Evolutionary conservation across 768 basidiomycete genomes (phyloP), one percentile per base, ranked within the genome.

Genomic region (Lactarius deliciosus): DNA sequence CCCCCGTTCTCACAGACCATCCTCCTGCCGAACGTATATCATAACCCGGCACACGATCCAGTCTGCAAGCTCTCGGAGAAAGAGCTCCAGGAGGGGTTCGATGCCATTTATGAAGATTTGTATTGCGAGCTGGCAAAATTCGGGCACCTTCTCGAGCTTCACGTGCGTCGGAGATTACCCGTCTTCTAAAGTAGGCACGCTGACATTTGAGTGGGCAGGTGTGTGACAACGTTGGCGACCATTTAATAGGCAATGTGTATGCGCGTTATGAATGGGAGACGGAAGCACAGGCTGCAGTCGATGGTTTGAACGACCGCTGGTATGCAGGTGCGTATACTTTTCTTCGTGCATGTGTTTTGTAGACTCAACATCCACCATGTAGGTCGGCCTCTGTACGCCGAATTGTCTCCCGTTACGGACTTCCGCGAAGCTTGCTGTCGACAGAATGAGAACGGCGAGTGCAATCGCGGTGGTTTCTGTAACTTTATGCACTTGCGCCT

Each of bases 201-300:
- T 62, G 53, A 64, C 32, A 0, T 18, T 25, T 55, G 50, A 16
- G 30, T 50, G 3, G 20, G 9, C 53, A 92, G 90, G 90, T 99
- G 15, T 99, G 96, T 74, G 96, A 99, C 79, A 99, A 99, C 74
- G 96, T 99, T 40, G 97, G 97, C n/a, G 97, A 98, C 75, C 96
- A 99, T 75, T 82, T 98, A 30, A 93, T 96, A 73, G 96, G 96
- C 28, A 97, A 98, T 72, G 96, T 99, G 2, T 99, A 99, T 75
- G 96, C 96, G 5, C 87, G 96, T 28, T 99, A 92, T 74, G 96
- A 99, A 74, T 97, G 94, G 95, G 96, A 99, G 78, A 95, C 95
- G 0, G 96, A 99, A 75, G 96, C 96, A 10, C 91, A 94, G 73
- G 81, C 88, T 36, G 96, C 96, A 2, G 94, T 98, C 7, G 93